A percentile compares a stretch with the other conserved stretches of the same genome.
phyloP scores from a whole-genome alignment of 306 rosid species.

The Cucurbita maxima region DNA sequence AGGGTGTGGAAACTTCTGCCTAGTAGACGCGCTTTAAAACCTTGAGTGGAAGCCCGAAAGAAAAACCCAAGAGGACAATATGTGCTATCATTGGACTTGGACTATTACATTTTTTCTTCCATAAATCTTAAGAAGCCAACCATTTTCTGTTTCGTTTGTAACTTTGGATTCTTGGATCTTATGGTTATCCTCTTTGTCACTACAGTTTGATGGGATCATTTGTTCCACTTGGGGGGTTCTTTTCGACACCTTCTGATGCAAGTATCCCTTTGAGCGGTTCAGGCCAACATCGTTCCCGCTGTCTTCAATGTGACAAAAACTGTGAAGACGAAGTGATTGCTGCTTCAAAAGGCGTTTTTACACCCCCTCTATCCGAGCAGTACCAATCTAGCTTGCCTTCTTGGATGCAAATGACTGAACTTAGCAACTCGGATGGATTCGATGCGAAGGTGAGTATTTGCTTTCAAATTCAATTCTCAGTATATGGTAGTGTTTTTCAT shows the following conservation, averaged over 20 bases:
- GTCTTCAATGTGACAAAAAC: conserved; percentile 30
- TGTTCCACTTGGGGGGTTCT: conserved; percentile 93
- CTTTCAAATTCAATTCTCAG: conserved; percentile 3
- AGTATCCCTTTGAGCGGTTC: conserved; percentile 37
- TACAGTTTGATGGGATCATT: conserved; percentile 92
- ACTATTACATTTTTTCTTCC: not conserved
- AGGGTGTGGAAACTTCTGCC: no score
- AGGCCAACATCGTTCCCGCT: conserved; percentile 24
- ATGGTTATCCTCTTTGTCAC: conserved; percentile 11
- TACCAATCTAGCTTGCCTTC: conserved; percentile 50
- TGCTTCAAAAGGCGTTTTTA: conserved; percentile 27
- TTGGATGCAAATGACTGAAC: conserved; percentile 52
- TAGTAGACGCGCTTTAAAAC: no score
- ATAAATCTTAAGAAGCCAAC: not conserved
- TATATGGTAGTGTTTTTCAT: not conserved
- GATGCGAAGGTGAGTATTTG: conserved; percentile 55
- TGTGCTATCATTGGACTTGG: no score
- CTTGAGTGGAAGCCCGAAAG: no score
- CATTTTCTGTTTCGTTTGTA: not conserved
- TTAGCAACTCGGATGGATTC: conserved; percentile 22
- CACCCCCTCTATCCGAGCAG: conserved; percentile 30
- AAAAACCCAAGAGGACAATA: no score
- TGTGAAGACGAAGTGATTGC: conserved; percentile 39
- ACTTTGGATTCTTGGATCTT: conserved; percentile 2
- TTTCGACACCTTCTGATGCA: conserved; percentile 64